Percentiles rank a stretch among this genome's conserved stretches.
phyloP scores from a whole-genome alignment of 202 grass and related monocot species.

The Bolboschoenoplectus hybrid region DNA sequence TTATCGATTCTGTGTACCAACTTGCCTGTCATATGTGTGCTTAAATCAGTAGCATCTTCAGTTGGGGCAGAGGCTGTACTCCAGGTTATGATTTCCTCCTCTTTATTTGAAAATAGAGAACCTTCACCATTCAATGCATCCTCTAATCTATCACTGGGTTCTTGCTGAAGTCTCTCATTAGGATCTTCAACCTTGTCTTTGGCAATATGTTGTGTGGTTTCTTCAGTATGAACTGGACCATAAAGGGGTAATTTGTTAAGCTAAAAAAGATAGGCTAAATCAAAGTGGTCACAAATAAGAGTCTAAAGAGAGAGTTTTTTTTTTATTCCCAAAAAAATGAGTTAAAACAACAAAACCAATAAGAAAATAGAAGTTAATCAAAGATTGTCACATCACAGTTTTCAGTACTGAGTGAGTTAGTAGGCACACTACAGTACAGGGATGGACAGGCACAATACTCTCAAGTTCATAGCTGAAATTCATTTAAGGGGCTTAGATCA shows the following conservation, averaged over 20 bases:
- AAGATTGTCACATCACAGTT: slow-evolving; percentile 14
- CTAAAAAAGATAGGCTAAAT: not conserved
- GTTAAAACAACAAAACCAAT: slow-evolving; percentile 7
- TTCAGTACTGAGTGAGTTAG: not conserved
- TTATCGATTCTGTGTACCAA: not conserved
- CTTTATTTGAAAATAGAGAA: slow-evolving; percentile 31
- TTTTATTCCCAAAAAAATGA: not conserved
- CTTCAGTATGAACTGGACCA: slow-evolving; percentile 21
- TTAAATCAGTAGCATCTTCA: slow-evolving; percentile 26
- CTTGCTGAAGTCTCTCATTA: slow-evolving; percentile 9
- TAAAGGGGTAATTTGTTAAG: slow-evolving; percentile 12
- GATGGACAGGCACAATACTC: not conserved
- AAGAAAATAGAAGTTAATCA: not conserved
- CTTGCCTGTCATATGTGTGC: slow-evolving; percentile 14
- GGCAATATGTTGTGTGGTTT: not conserved
- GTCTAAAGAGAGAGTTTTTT: not conserved
- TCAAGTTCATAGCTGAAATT: not conserved
- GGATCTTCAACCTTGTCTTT: slow-evolving; percentile 22
- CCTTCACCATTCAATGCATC: slow-evolving; percentile 26
- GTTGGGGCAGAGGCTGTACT: not conserved
- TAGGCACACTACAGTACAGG: not conserved
- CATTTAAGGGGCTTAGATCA: not conserved
- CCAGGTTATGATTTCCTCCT: slow-evolving; percentile 16
- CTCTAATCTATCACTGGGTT: slow-evolving; percentile 22
- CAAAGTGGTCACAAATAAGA: not conserved